phyloP scores from a whole-genome alignment of 352 stramenopile genomes.

The Phytophthora fragariae region DNA sequence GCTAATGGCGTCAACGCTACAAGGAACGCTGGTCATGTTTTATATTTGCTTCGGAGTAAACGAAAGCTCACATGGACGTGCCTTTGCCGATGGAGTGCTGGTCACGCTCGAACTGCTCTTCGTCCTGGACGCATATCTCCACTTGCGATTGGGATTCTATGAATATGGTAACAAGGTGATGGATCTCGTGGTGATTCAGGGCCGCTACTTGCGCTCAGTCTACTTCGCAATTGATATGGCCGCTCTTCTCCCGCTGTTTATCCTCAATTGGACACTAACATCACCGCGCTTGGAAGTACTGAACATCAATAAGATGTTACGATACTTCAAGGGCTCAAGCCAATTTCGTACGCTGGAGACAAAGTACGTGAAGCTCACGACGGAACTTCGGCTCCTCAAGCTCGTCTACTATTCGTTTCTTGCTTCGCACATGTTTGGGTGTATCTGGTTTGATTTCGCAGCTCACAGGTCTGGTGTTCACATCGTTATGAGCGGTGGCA shows the following conservation, averaged over 20 bases:
- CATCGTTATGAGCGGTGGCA: slow-evolving; percentile 27
- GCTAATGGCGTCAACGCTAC: slow-evolving; percentile 46
- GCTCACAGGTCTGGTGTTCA: slow-evolving; percentile 54
- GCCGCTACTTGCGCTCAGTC: slow-evolving; percentile 50
- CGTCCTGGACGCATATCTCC: slow-evolving; percentile 58
- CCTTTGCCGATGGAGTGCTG: slow-evolving; percentile 38
- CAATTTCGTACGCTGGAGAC: slow-evolving; percentile 57
- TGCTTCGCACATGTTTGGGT: slow-evolving; percentile 60
- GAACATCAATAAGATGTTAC: slow-evolving; percentile 67
- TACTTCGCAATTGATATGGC: slow-evolving; percentile 56
- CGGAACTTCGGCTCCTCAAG: slow-evolving; percentile 58
- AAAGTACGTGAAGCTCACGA: slow-evolving; percentile 63
- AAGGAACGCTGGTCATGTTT: slow-evolving; percentile 56
- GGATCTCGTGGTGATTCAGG: slow-evolving; percentile 47
- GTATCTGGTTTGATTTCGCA: slow-evolving; percentile 70
- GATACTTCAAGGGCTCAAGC: slow-evolving; percentile 55
- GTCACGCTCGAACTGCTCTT: slow-evolving; percentile 55
- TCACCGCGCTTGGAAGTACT: slow-evolving; percentile 43
- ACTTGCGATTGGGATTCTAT: slow-evolving; percentile 65
- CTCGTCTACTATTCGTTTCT: slow-evolving; percentile 70
- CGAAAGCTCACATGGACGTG: slow-evolving; percentile 18
- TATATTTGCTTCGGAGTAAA: slow-evolving; percentile 56
- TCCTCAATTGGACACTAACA: slow-evolving; percentile 45
- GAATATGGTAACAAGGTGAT: slow-evolving; percentile 76
- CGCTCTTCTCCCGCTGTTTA: slow-evolving; percentile 52